Evolutionary conservation across 306 rosid species (phyloP), one percentile per base, ranked within the genome.

Genomic region (Rosa lucieae): DNA sequence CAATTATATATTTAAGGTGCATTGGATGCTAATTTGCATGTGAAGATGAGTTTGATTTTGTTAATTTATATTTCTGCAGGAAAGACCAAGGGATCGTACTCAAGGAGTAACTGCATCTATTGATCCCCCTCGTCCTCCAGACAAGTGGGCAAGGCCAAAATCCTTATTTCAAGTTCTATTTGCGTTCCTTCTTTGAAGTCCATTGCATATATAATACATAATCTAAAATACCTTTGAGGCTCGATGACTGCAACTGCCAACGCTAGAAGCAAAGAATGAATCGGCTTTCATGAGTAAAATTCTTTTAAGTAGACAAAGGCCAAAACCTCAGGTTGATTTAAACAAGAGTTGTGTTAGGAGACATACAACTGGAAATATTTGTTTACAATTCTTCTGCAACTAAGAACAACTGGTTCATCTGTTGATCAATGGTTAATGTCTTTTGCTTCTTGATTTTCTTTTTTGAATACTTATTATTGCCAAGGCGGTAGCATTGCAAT

Each of bases 161-260:
- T 89, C 97, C 77, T 88, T 91, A 42, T 81, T 92, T 79, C 99
- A 91, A 85, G 95, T 90, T 82, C 90, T 95, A 81, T 92, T 95
- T 82, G 86, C 99, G 62, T 87, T 92, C 74, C 97, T 95, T 84
- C 95, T 92, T 71, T 89, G 85, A 92, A 79, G 68, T 82, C 70
- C 63, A 77, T 73, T 77, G 59, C 76, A 67, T 65, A 67, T 65
- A 85, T 59, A 77, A 74, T 80, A 65, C 79, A 72, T 68, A 61
- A 75, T 76, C 67, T 49, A 5, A 67, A 62, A 71, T 58, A 59
- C 42, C 53, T 59, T 48, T 72, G 79, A 78, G 89, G 78, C 76
- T 67, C 49, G 29, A 47, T 35, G 32, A 67, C 61, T 72, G 63
- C 72, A 67, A 59, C 81, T 37, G 35, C 35, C 44, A 48, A 18